Base-by-base conservation (phyloP, 2,329 filamentous ascomycete species). In the Aspergillus tanneri region DNA sequence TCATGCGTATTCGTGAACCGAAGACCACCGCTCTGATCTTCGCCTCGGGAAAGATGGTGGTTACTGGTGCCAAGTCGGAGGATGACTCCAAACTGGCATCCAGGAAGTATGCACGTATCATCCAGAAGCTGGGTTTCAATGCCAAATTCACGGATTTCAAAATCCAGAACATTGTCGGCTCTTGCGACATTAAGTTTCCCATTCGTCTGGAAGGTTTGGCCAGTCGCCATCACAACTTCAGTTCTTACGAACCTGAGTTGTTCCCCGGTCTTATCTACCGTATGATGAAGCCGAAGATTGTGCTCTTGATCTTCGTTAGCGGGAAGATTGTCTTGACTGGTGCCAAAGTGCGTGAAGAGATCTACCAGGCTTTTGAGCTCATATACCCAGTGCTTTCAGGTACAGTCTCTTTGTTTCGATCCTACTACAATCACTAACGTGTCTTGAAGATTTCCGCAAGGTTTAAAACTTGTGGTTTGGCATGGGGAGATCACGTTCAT, bases 281-380 rank as follows among this genome's bases (percentile, higher is more conserved):
- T 71, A 99, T 99, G 93, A 96, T 97, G 80, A 97, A 97, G 80
- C 93, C 93, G 16, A 97, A 97, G 84, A 96, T 97, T 60, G 92
- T 97, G 45, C 84, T 97, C 21, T 78, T 97, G 67, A 96, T 99
- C 72, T 97, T 97, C 77, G 92, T 97, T 65, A 93, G 87, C 65
- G 93, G 92, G 67, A 97, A 97, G 82, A 97, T 97, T 54, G 93
- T 97, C 65, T 81, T 97, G 68, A 97, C 93, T 34, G 93, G 93
- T 66, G 93, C 93, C 59, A 97, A 99, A 71, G 91, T 97, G 57
- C 87, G 93, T 62, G 93, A 99, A 74, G 93, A 97, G 77, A 97
- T 99, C 60, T 95, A 96, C 67, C 88, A 93, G 72, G 90, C 90
- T 38, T 96, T 96, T 67, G 90, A 95, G 77, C 87, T 95, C 84